Evolutionary conservation across 176 grass and related monocot genomes (phyloP).

Genomic region (Calamus simplicifolius): DNA sequence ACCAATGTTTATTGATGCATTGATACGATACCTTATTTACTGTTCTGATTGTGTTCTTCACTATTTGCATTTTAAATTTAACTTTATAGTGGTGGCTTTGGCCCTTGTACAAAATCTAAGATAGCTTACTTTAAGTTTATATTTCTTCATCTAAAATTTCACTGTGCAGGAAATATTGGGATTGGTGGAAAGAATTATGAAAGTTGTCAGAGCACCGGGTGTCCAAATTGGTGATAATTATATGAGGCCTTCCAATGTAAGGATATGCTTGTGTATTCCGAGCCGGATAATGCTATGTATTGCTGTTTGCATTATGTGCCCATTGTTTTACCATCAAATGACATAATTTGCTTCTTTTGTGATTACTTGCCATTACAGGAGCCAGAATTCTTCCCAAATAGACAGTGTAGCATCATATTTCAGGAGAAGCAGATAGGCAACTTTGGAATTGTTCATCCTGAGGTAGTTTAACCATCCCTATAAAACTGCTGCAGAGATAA

Average conservation of each 20-base stretch:
- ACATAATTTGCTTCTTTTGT: slow-evolving; percentile 2
- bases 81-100: too few species aligned
- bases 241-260: slow-evolving; percentile 61
- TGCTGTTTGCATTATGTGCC: too few species aligned
- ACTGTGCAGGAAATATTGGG: slow-evolving; percentile 80
- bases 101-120: too few species aligned
- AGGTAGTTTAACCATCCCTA: slow-evolving; percentile 32
- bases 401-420: slow-evolving; percentile 69
- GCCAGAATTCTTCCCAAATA: slow-evolving; percentile 84
- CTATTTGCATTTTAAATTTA: too few species aligned
- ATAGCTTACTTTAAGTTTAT: too few species aligned
- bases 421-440: slow-evolving; percentile 68
- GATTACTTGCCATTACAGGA: slow-evolving; percentile 31
- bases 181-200: slow-evolving; percentile 86
- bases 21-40: too few species aligned
- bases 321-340: too few species aligned
- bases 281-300: too few species aligned
- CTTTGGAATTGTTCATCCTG: slow-evolving; percentile 75
- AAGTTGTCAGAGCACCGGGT: slow-evolving; percentile 48
- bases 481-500: too few species aligned
- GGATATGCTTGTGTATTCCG: slow-evolving; percentile 1
- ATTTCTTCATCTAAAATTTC: background rate
- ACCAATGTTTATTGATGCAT: too few species aligned
- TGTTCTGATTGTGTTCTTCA: too few species aligned
- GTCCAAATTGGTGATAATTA: slow-evolving; percentile 43